These are phyloP conservation scores for Neoboletus subvelutipes DNA, from an alignment of 768 basidiomycete genomes.

Conservation along the genomic window DNA sequence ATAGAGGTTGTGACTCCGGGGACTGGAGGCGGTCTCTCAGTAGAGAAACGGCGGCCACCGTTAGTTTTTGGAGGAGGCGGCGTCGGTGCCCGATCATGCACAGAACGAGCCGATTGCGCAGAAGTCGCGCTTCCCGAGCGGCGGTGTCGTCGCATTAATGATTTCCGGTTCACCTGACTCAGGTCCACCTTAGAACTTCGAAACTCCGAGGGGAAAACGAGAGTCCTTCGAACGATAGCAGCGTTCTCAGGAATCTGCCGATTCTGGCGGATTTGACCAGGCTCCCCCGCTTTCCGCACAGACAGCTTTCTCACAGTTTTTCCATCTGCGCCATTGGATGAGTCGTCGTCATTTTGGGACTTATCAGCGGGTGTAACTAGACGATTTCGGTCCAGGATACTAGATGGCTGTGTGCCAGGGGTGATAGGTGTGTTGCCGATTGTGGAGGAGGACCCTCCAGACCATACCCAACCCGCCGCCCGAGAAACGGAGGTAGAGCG, in stretches of 20 bases:
- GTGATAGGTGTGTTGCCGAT: conserved; percentile 20
- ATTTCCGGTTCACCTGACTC: conserved; percentile 53
- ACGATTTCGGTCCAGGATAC: conserved; percentile 13
- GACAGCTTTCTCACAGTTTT: conserved; percentile 30
- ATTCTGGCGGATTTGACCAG: conserved; percentile 30
- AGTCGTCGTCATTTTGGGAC: conserved; percentile 30
- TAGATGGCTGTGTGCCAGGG: conserved; percentile 19
- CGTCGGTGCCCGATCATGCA: conserved; percentile 80
- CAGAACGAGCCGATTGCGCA: conserved; percentile 65
- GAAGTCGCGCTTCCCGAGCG: conserved; percentile 60
- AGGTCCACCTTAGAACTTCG: conserved; percentile 57
- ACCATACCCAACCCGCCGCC: conserved; percentile 43
- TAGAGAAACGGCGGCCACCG: conserved; percentile 59
- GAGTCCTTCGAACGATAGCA: conserved; percentile 70
- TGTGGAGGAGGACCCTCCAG: conserved; percentile 25
- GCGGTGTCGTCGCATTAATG: conserved; percentile 48
- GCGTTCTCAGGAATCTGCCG: conserved; percentile 38
- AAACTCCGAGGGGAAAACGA: conserved; percentile 74
- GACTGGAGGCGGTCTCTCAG: conserved; percentile 65
- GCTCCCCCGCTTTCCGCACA: conserved; percentile 24
- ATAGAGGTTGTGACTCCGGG: conserved; percentile 60
- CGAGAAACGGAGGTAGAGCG: conserved; percentile 70
- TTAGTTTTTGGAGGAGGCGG: conserved; percentile 75
- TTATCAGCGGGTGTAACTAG: conserved; percentile 25
- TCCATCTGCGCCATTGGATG: conserved; percentile 29